These are phyloP conservation scores for Castanopsis chinensis DNA, from an alignment of 306 rosid genomes.

Conservation along the genomic window DNA sequence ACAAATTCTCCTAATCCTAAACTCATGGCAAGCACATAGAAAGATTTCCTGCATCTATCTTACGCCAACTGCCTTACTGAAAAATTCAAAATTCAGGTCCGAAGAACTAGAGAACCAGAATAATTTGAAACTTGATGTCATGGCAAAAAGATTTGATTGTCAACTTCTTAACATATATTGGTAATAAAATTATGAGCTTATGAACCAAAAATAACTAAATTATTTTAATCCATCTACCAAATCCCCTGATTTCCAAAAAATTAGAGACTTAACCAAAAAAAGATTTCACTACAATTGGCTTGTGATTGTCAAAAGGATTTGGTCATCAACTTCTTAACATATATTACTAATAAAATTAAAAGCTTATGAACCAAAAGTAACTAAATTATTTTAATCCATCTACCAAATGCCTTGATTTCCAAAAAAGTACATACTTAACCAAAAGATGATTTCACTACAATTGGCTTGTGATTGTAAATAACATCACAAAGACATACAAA, in stretches of 20 bases:
- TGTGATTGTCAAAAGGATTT: background rate
- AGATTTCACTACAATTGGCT: too few species aligned
- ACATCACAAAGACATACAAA: constrained; percentile 12
- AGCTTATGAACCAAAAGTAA: constrained; percentile 1
- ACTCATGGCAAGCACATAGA: too few species aligned
- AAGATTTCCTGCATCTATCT: too few species aligned
- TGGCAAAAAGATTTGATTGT: background rate
- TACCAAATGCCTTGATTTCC: background rate
- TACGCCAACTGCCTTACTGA: background rate
- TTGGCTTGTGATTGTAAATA: constrained; percentile 2
- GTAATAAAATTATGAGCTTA: background rate
- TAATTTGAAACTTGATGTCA: background rate
- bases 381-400: background rate
- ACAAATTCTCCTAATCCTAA: too few species aligned
- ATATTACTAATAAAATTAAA: background rate
- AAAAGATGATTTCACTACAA: constrained; percentile 4
- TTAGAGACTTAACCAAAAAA: constrained; percentile 10
- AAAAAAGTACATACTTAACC: constrained; percentile 16
- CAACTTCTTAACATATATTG: background rate
- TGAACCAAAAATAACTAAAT: constrained; percentile 1
- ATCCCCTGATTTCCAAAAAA: background rate
- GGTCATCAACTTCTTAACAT: background rate
- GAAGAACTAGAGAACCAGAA: background rate
- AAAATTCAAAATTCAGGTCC: background rate
- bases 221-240: background rate